Evolutionary conservation across 257 asterid genomes (phyloP), one percentile per base, ranked within the genome.

Genomic region (Ligustrum vulgare): DNA sequence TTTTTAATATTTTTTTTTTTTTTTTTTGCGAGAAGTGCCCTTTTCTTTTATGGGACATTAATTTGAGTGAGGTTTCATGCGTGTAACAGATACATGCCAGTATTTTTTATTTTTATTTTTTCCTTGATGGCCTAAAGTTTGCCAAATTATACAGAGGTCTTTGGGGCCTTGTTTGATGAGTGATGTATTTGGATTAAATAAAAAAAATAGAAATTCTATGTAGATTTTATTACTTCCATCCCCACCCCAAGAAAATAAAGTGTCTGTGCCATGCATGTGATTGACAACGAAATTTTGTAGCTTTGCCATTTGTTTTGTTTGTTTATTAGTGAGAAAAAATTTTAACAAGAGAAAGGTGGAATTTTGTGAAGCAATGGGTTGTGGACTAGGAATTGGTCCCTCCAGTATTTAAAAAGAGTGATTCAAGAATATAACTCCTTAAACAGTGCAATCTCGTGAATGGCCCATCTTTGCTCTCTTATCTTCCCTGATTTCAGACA

Each of bases 281-380:
- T 76, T 78, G 90, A 87, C 82, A 87, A 79, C 78, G 86, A 81
- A 93, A 81, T 60, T 91, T 90, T 93, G 98, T 88, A 89, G 92
- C 75, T 83, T 90, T 84, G 91, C 84, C 64, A 76, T 86, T 94
- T 90, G 95, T 90, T 89, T 90, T 84, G 86, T 89, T 90, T 84
- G 86, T 86, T 79, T 45, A 66, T 12, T 6, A 34, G 76, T 15
- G 78, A 49, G 37, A 54, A 25, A 83, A 58, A 28, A 41, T 74
- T 73, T 56, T 39, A 47, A 70, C 71, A 22, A 25, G 67, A 25
- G 67, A 81, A 70, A 66, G 58, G 34, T 51, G 77, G 77, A 78
- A 66, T 66, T 69, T 72, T 75, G 67, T 73, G 73, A 63, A 68
- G 67, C 37, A 75, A 63, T 58, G 72, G 49, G 73, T 45, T 66